Base-by-base conservation (phyloP, 2,329 filamentous ascomycete genomes). In the Mycogone perniciosa region DNA sequence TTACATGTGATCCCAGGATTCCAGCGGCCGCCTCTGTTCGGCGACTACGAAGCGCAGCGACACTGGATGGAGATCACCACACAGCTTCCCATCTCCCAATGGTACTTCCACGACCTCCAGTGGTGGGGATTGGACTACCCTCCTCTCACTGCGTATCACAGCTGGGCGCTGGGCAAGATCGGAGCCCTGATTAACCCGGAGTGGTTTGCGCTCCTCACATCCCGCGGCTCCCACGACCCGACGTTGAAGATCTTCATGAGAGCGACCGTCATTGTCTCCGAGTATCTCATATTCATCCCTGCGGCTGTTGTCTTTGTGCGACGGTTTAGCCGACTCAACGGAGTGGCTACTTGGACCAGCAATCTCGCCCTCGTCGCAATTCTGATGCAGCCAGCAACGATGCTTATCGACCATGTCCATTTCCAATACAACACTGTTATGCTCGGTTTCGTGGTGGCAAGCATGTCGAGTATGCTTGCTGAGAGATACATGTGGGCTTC, bases 351-450 rank as follows among this genome's bases (percentile, higher is more conserved):
- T 37, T 96, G 90, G 88, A 87, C 89, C 44, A 80, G 84, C 47
- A 88, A 87, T 7, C 83, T 97, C 56, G 90, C 93, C 0, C 79
- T 99, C 29, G 86, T 88, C 9, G 93, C 91, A 1, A 85, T 99
- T 54, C 76, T 99, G 30, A 86, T 99, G 82, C 93, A 97, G 65
- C 93, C 93, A 1, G 84, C 84, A 4, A 89, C 85, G 1, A 90
- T 97, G 35, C 80, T 99, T 30, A 87, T 99, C 60, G 93, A 99
- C 65, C 92, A 99, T 64, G 88, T 92, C 6, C 93, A 86, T 64
- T 99, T 99, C 66, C 93, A 99, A 71, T 99, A 96, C 71, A 99
- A 99, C 67, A 95, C 91, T 0, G 91, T 99, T 46, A 99, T 99
- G 93, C 82, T 99, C 11, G 93, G 95, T 2, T 81, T 97, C 44